A percentile compares a stretch with the other conserved stretches of the same genome.
phyloP scores from a whole-genome alignment of 2,329 filamentous ascomycete species.

The Neopestalotiopsis clavispora region DNA sequence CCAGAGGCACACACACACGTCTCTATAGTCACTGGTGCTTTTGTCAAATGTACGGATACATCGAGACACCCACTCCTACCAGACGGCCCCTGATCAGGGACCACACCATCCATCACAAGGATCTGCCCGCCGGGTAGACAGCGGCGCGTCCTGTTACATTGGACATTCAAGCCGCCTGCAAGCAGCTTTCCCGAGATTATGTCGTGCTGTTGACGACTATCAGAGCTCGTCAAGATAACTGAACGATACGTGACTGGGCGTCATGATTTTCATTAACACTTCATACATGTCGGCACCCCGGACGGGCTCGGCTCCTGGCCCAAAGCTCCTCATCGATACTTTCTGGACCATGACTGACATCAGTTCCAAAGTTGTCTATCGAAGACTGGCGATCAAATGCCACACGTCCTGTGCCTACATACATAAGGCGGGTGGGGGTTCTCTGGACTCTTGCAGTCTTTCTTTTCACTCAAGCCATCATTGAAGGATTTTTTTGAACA shows the following conservation, averaged over 20 bases:
- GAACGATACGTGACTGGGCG: slow-evolving; percentile 43
- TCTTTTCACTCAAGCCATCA: slow-evolving; percentile 4
- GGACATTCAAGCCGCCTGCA: slow-evolving; percentile 38
- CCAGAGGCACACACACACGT: neutral
- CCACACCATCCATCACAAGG: slow-evolving; percentile 25
- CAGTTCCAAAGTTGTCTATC: slow-evolving; percentile 20
- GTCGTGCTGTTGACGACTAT: slow-evolving; percentile 25
- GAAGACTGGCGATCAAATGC: slow-evolving; percentile 17
- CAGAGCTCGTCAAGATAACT: slow-evolving; percentile 39
- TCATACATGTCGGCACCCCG: slow-evolving; percentile 20
- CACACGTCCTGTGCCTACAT: slow-evolving; percentile 18
- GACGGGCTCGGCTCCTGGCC: slow-evolving; percentile 22
- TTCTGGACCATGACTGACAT: slow-evolving; percentile 19
- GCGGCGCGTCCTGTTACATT: slow-evolving; percentile 29
- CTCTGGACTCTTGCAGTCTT: slow-evolving; percentile 18
- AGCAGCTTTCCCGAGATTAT: slow-evolving; percentile 42
- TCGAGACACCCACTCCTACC: slow-evolving; percentile 17
- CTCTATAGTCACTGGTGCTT: slow-evolving; percentile 10
- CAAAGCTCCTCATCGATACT: slow-evolving; percentile 19
- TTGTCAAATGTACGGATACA: slow-evolving; percentile 27
- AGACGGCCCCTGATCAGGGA: slow-evolving; percentile 17
- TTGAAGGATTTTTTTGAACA: neutral
- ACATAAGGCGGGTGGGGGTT: slow-evolving; percentile 30
- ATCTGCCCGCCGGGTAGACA: slow-evolving; percentile 32
- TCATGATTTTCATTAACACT: slow-evolving; percentile 25